These are phyloP conservation scores for Geotrichum reessii DNA, from an alignment of 1,139 yeast species.

Conservation along the genomic window DNA sequence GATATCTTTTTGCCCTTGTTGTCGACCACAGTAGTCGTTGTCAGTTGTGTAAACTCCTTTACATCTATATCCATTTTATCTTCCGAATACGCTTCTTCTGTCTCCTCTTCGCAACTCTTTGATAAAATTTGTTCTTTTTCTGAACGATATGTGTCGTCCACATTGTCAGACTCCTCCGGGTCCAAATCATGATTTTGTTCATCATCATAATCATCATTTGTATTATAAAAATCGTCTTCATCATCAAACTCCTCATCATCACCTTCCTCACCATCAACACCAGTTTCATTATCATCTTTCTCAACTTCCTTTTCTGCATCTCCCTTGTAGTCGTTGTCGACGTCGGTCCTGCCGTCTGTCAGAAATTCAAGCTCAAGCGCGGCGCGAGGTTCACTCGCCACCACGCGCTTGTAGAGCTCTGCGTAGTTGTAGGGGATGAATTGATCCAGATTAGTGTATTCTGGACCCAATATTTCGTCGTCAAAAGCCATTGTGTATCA, in stretches of 20 bases:
- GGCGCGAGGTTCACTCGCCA: conserved; percentile 13
- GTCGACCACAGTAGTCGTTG: neutral
- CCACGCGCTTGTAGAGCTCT: conserved; percentile 1
- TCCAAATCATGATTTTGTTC: neutral
- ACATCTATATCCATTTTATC: conserved; percentile 5
- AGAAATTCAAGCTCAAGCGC: conserved; percentile 10
- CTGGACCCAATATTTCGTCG: conserved; percentile 10
- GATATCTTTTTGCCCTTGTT: neutral
- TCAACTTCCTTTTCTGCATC: neutral
- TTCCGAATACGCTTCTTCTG: neutral
- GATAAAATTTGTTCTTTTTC: neutral
- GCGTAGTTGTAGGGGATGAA: conserved; percentile 3
- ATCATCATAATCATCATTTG: neutral
- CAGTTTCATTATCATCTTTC: neutral
- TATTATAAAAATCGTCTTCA: neutral
- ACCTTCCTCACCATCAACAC: neutral
- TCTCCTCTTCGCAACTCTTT: neutral
- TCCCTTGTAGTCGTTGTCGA: neutral
- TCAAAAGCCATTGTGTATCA: conserved; percentile 9
- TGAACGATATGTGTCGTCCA: neutral
- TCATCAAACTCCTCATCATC: neutral
- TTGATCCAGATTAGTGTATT: conserved; percentile 7
- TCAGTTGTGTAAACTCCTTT: neutral
- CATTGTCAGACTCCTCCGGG: neutral
- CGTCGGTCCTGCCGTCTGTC: neutral